These are phyloP conservation scores for Colletotrichum agaves DNA, from an alignment of 2,329 filamentous ascomycete genomes.

Conservation along the genomic window DNA sequence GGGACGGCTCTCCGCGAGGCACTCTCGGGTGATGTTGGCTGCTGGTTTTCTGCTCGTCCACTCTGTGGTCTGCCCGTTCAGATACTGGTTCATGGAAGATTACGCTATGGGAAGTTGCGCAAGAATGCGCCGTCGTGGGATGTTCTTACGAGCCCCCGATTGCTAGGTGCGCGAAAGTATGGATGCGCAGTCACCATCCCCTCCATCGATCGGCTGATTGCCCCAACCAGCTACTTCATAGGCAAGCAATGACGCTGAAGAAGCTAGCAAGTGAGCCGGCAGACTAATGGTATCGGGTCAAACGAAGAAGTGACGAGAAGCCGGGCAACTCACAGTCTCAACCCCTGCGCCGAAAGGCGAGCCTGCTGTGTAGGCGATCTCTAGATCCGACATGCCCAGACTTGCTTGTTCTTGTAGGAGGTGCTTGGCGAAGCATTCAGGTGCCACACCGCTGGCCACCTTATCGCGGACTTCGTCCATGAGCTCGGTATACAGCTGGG, in stretches of 20 bases:
- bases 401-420: constrained; percentile 53
- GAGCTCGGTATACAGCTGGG: constrained; percentile 51
- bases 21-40: too few species aligned
- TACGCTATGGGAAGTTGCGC: too few species aligned
- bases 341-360: constrained; percentile 58
- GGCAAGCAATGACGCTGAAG: constrained; percentile 40
- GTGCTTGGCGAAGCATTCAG: constrained; percentile 55
- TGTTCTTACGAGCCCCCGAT: too few species aligned
- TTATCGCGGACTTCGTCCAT: constrained; percentile 54
- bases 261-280: constrained; percentile 61
- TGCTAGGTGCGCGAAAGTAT: too few species aligned
- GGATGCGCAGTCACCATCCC: too few species aligned
- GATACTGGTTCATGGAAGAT: too few species aligned
- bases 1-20: too few species aligned
- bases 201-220: too few species aligned
- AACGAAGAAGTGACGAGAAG: not conserved
- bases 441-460: constrained; percentile 44
- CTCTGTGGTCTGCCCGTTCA: too few species aligned
- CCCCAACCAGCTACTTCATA: too few species aligned
- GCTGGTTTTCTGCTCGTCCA: too few species aligned
- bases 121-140: too few species aligned
- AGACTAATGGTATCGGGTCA: constrained; percentile 45
- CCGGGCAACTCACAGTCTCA: constrained; percentile 48
- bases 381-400: constrained; percentile 53
- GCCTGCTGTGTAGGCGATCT: constrained; percentile 56